Evolutionary conservation across 257 asterid species (phyloP).

Genomic region (Solanum dulcamara): DNA sequence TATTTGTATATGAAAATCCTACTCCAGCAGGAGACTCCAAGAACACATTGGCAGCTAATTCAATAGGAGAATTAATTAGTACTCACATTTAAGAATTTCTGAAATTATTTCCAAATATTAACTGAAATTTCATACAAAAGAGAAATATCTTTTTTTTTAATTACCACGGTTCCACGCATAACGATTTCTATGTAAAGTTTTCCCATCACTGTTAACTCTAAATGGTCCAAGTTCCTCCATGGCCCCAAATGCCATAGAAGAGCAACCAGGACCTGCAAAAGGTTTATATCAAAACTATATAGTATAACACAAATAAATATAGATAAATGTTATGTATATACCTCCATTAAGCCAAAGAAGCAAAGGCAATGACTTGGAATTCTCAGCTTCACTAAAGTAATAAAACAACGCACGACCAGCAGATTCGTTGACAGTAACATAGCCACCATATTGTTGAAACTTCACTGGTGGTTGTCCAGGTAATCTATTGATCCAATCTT

Average conservation of each 20-base stretch:
- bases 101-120: background rate
- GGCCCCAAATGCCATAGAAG: slow-evolving; percentile 38
- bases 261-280: slow-evolving; percentile 42
- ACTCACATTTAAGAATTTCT: background rate
- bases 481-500: slow-evolving; percentile 21
- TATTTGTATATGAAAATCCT: slow-evolving; percentile 49
- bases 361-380: slow-evolving; percentile 25
- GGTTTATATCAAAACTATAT: background rate
- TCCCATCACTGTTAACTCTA: slow-evolving; percentile 26
- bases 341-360: slow-evolving; percentile 57
- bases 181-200: slow-evolving; percentile 19
- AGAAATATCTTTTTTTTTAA: background rate
- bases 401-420: slow-evolving; percentile 39
- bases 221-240: slow-evolving; percentile 38
- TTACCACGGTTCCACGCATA: slow-evolving; percentile 34
- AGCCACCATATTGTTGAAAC: slow-evolving; percentile 39
- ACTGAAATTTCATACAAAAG: background rate
- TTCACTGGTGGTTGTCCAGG: slow-evolving; percentile 45
- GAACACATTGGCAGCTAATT: slow-evolving; percentile 34
- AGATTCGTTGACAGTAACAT: slow-evolving; percentile 28
- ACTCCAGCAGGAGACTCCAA: slow-evolving; percentile 42
- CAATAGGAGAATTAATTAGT: background rate
- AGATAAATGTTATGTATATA: background rate
- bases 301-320: background rate
- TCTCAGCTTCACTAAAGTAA: slow-evolving; percentile 32